A percentile compares a stretch with the other conserved stretches of the same genome.
These are phyloP conservation scores for Fusarium proliferatum DNA, from an alignment of 2,329 filamentous ascomycete genomes.

Conservation along the genomic window DNA sequence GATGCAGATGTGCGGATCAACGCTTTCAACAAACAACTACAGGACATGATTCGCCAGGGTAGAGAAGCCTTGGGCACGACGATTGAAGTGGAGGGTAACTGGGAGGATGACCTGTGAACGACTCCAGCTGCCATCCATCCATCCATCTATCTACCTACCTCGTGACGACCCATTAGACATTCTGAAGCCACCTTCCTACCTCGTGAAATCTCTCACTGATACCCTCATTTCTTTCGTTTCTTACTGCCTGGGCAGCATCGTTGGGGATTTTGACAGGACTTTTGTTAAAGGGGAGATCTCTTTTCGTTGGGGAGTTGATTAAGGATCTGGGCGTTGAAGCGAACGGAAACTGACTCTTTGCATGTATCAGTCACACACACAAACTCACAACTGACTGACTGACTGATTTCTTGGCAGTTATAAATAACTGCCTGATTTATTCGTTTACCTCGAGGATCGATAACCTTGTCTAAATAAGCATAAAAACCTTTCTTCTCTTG, in stretches of 20 bases:
- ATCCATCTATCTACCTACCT: not conserved
- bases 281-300: constrained; percentile 7
- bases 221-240: constrained; percentile 27
- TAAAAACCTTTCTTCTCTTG: constrained; percentile 14
- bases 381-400: constrained; percentile 6
- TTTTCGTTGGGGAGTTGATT: constrained; percentile 24
- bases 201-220: constrained; percentile 29
- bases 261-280: constrained; percentile 3
- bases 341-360: constrained; percentile 6
- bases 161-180: constrained; percentile 15
- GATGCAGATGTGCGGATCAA: constrained; percentile 83
- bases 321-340: constrained; percentile 23
- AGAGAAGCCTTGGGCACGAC: constrained; percentile 84
- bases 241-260: constrained; percentile 7
- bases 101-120: constrained; percentile 53
- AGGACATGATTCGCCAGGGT: constrained; percentile 89
- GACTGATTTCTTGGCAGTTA: constrained; percentile 2
- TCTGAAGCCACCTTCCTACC: constrained; percentile 7
- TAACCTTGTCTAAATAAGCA: constrained; percentile 31
- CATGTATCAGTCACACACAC: constrained; percentile 1
- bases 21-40: constrained; percentile 80
- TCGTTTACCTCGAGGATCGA: constrained; percentile 2
- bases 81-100: constrained; percentile 66
- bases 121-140: constrained; percentile 10
- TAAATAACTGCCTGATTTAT: not conserved